phyloP scores from a whole-genome alignment of 2,329 filamentous ascomycete genomes.

The Huntiella decipiens region DNA sequence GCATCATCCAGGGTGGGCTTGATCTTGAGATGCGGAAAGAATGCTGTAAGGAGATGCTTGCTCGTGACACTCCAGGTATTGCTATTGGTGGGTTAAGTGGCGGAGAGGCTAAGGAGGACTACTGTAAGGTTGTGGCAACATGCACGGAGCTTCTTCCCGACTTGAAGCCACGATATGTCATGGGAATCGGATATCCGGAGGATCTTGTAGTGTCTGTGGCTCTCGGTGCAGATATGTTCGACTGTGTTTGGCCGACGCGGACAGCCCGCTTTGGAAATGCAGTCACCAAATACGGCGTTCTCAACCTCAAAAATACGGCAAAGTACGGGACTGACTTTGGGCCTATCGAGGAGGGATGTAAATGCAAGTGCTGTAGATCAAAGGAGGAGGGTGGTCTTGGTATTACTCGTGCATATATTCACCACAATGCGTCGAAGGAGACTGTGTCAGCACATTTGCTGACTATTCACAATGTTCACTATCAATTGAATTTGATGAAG shows the following conservation, averaged over 20 bases:
- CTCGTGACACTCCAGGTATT: slow-evolving; percentile 80
- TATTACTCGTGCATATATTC: slow-evolving; percentile 72
- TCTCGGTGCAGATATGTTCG: slow-evolving; percentile 95
- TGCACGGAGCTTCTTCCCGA: slow-evolving; percentile 76
- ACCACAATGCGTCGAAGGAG: slow-evolving; percentile 86
- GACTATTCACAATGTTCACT: slow-evolving; percentile 92
- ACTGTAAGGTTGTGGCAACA: slow-evolving; percentile 72
- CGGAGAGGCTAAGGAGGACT: slow-evolving; percentile 84
- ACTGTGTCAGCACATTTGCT: slow-evolving; percentile 72
- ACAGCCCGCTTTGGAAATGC: slow-evolving; percentile 95
- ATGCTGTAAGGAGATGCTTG: slow-evolving; percentile 76
- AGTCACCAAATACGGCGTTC: slow-evolving; percentile 59
- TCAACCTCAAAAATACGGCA: slow-evolving; percentile 59
- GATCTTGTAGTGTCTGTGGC: slow-evolving; percentile 87
- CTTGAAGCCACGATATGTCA: slow-evolving; percentile 91
- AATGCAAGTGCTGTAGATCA: slow-evolving; percentile 57
- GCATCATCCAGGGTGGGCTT: slow-evolving; percentile 91
- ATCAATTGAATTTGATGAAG: slow-evolving; percentile 70
- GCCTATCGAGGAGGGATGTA: slow-evolving; percentile 67
- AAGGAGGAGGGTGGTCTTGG: slow-evolving; percentile 51
- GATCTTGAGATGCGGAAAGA: slow-evolving; percentile 69
- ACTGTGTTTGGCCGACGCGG: slow-evolving; percentile 95
- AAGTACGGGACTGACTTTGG: slow-evolving; percentile 61
- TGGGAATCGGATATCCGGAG: slow-evolving; percentile 96
- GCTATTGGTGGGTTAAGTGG: slow-evolving; percentile 90